phyloP scores from a whole-genome alignment of 345 rosid species.

The Clausena lansium region DNA sequence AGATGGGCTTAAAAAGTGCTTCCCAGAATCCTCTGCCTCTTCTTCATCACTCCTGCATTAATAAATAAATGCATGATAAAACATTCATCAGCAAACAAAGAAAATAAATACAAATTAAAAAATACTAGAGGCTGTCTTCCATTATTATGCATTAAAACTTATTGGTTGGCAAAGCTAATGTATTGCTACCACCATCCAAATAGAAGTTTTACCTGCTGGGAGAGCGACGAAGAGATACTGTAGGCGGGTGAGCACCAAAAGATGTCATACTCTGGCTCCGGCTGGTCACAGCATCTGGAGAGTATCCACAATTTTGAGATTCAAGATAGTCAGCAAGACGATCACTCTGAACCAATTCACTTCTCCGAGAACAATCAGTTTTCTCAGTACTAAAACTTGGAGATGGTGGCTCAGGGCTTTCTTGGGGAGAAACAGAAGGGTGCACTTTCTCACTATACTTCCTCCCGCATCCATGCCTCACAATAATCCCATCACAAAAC shows the following conservation, averaged over 20 bases:
- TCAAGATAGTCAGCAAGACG: conserved; percentile 47
- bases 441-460: conserved; percentile 71
- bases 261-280: conserved; percentile 45
- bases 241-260: conserved; percentile 37
- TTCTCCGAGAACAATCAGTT: conserved; percentile 10
- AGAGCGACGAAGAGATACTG: conserved; percentile 44
- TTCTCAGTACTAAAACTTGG: conserved; percentile 36
- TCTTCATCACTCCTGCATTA: conserved; percentile 78
- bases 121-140: background rate
- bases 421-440: conserved; percentile 54
- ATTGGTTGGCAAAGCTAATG: background rate
- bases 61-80: conserved; percentile 11
- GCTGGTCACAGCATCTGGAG: conserved; percentile 33
- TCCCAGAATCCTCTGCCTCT: conserved; percentile 53
- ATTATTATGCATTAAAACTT: background rate
- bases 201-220: conserved; percentile 56
- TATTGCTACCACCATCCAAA: background rate
- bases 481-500: conserved; percentile 48
- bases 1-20: conserved; percentile 58
- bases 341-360: conserved; percentile 37
- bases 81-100: background rate
- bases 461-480: conserved; percentile 39
- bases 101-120: background rate
- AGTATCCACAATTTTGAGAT: conserved; percentile 45
- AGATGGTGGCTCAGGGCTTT: conserved; percentile 67